phyloP scores from a whole-genome alignment of 2,329 filamentous ascomycete genomes.

The Trichoderma koningiopsis region DNA sequence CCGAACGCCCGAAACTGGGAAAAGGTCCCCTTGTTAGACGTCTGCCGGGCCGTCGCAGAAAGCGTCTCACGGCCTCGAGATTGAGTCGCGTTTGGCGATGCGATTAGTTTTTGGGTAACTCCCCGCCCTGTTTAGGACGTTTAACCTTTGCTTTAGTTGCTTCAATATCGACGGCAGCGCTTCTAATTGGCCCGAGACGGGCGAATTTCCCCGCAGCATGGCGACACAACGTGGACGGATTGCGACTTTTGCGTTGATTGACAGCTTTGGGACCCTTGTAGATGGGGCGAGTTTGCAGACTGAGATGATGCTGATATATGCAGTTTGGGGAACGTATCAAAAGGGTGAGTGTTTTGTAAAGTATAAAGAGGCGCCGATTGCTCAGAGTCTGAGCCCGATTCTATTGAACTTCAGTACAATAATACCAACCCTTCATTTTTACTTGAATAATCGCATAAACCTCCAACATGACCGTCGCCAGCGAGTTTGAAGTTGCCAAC shows the following conservation, averaged over 20 bases:
- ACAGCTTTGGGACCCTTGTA: not conserved
- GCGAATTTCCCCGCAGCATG: slow-evolving; percentile 9
- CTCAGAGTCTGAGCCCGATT: not conserved
- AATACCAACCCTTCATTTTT: not conserved
- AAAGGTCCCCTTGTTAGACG: not conserved
- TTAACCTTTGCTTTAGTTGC: not conserved
- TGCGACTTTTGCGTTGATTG: slow-evolving; percentile 3
- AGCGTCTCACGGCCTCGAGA: not conserved
- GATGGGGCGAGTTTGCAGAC: not conserved
- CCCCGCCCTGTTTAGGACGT: not conserved
- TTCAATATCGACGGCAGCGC: not conserved
- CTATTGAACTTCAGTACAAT: not conserved
- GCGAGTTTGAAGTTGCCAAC: slow-evolving; percentile 40
- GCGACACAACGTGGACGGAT: slow-evolving; percentile 3
- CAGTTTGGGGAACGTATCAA: not conserved
- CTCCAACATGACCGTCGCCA: slow-evolving; percentile 29
- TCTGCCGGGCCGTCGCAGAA: slow-evolving; percentile 8
- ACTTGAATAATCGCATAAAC: not conserved
- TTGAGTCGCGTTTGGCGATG: not conserved
- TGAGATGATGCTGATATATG: slow-evolving; percentile 8
- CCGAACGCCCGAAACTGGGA: not conserved
- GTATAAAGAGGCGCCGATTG: not conserved
- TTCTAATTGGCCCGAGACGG: not conserved
- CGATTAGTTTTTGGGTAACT: not conserved
- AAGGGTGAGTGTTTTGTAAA: not conserved